Evolutionary conservation across 2,329 filamentous ascomycete species (phyloP).

Genomic region (Fusarium sp.): DNA sequence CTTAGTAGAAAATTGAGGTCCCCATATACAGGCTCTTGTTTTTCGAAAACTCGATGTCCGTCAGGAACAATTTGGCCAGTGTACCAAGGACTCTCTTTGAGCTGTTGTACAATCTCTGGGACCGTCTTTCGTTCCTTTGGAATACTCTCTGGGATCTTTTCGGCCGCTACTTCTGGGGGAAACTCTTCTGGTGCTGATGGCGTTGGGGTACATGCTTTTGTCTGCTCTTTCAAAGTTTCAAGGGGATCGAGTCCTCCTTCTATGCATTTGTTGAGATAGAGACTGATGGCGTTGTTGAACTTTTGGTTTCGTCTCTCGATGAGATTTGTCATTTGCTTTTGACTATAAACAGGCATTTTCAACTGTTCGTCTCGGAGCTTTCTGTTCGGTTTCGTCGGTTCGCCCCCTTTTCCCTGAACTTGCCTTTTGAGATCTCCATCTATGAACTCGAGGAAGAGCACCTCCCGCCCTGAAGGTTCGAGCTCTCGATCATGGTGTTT

Average conservation of each 20-base stretch:
- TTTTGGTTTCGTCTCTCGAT: conserved; percentile 92
- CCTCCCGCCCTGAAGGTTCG: conserved; percentile 64
- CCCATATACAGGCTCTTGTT: conserved; percentile 83
- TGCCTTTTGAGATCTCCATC: conserved; percentile 91
- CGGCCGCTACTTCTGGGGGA: conserved; percentile 48
- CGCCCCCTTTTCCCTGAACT: conserved; percentile 75
- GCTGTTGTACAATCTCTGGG: conserved; percentile 84
- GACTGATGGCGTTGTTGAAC: conserved; percentile 80
- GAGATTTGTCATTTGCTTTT: conserved; percentile 88
- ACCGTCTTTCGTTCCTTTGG: conserved; percentile 84
- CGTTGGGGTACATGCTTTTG: conserved; percentile 70
- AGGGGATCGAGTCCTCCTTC: conserved; percentile 75
- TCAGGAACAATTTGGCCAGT: conserved; percentile 92
- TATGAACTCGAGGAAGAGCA: conserved; percentile 90
- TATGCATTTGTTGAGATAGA: conserved; percentile 79
- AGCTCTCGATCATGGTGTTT: conserved; percentile 31
- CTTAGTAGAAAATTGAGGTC: conserved; percentile 88
- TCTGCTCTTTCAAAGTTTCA: conserved; percentile 68
- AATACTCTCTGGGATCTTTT: conserved; percentile 74
- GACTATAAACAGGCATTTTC: conserved; percentile 92
- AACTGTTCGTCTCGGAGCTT: conserved; percentile 81
- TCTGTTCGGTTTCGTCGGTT: conserved; percentile 73
- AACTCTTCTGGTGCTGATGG: conserved; percentile 58
- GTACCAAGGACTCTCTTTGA: conserved; percentile 88
- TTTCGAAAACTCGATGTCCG: conserved; percentile 90